These are phyloP conservation scores for Plasmodium yoelii DNA, from an alignment of 169 alveolate species.

Conservation along the genomic window DNA sequence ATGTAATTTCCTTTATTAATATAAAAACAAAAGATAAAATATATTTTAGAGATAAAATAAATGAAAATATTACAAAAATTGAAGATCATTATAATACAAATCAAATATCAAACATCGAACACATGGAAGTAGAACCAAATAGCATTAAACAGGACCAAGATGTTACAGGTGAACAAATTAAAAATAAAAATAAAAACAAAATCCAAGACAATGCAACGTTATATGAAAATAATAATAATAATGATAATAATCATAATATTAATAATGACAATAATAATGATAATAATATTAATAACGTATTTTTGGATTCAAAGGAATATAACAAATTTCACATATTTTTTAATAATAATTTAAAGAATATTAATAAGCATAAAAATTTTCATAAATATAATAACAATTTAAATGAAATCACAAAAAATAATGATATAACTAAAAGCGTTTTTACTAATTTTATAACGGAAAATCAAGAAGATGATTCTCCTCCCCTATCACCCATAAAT, in stretches of 20 bases:
- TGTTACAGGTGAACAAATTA: not conserved
- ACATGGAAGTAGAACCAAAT: not conserved
- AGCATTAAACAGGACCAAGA: not conserved
- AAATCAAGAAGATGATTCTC: not conserved
- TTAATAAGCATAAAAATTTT: not conserved
- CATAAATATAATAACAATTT: not conserved
- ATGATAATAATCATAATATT: no score
- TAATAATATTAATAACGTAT: no score
- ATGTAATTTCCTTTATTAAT: not conserved
- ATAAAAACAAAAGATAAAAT: not conserved
- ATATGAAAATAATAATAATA: no score
- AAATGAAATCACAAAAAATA: not conserved
- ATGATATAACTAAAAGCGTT: not conserved
- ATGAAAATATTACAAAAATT: not conserved
- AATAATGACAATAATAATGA: no score
- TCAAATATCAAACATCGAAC: not conserved
- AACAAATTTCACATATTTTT: no score
- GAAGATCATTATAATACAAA: not conserved
- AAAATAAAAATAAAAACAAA: not conserved
- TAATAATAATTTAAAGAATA: slow-evolving; percentile 1
- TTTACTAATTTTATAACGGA: not conserved
- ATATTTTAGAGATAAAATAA: not conserved
- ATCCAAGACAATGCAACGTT: not conserved
- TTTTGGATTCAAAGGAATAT: no score
- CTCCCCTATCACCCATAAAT: slow-evolving; percentile 19